Evolutionary conservation across 148 eudicot genomes (phyloP).

Genomic region (Bassia scoparia): DNA sequence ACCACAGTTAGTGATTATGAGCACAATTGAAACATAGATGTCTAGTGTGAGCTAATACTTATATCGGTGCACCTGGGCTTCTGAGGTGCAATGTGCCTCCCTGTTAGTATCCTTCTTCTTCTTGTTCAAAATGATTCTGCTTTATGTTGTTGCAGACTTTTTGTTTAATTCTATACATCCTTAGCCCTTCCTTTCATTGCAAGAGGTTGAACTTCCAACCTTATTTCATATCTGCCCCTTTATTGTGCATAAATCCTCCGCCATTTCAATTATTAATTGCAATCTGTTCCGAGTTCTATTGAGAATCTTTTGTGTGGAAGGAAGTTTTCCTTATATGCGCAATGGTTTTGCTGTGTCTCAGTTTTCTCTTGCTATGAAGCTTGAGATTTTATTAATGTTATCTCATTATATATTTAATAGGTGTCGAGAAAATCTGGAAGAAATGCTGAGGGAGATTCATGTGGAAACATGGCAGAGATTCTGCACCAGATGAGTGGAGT

Average conservation of each 20-base stretch:
- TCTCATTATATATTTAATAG: conserved; percentile 31
- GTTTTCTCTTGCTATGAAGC: neutral
- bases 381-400: conserved; percentile 9
- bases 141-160: neutral
- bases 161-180: neutral
- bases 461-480: conserved; percentile 99
- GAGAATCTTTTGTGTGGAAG: neutral
- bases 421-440: conserved; percentile 95
- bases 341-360: neutral
- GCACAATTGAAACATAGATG: neutral
- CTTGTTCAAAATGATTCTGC: neutral
- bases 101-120: neutral
- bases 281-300: neutral
- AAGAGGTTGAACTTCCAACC: neutral
- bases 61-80: neutral
- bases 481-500: conserved; percentile 99
- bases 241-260: neutral
- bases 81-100: neutral
- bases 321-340: neutral
- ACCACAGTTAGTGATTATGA: neutral
- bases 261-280: neutral
- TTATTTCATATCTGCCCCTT: neutral
- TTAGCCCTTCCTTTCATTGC: neutral
- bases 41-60: neutral
- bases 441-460: conserved; percentile 94